These are phyloP conservation scores for Cucurbita pepo DNA, from an alignment of 306 rosid genomes.

Conservation along the genomic window DNA sequence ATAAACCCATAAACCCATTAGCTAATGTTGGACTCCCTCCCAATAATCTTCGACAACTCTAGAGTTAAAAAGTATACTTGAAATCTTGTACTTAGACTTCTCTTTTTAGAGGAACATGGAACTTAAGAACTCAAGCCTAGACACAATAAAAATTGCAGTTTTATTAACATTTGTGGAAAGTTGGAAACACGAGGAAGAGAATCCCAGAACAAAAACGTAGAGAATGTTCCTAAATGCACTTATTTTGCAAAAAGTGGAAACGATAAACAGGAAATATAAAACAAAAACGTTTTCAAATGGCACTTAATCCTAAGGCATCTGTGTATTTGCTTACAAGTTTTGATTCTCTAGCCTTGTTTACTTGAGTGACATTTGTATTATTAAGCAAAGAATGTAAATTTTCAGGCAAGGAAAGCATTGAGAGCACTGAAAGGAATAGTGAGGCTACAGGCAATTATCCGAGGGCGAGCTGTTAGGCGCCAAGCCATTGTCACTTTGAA, in stretches of 20 bases:
- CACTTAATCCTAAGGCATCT: not conserved
- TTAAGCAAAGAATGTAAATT: not conserved
- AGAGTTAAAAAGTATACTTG: not conserved
- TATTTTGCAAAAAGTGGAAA: not conserved
- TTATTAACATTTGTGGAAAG: not conserved
- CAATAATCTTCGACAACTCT: too few relatives aligned
- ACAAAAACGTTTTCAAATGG: not conserved
- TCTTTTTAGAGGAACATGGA: not conserved
- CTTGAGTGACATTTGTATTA: not conserved
- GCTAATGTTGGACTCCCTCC: too few relatives aligned
- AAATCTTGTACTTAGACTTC: not conserved
- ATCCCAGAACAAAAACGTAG: not conserved
- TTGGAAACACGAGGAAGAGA: not conserved
- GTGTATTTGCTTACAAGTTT: not conserved
- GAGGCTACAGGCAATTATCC: conserved; percentile 83
- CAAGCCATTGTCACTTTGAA: conserved; percentile 73
- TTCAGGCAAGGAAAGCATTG: conserved; percentile 82
- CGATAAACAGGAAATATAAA: not conserved
- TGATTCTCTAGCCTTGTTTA: not conserved
- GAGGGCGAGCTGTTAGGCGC: conserved; percentile 86
- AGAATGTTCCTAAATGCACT: not conserved
- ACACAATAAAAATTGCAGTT: not conserved
- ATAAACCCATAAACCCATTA: too few relatives aligned
- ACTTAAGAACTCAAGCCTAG: not conserved
- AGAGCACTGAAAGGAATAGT: conserved; percentile 88